Evolutionary conservation across 1,284 basidiomycete genomes (phyloP).

Genomic region (Naganishia sp.): DNA sequence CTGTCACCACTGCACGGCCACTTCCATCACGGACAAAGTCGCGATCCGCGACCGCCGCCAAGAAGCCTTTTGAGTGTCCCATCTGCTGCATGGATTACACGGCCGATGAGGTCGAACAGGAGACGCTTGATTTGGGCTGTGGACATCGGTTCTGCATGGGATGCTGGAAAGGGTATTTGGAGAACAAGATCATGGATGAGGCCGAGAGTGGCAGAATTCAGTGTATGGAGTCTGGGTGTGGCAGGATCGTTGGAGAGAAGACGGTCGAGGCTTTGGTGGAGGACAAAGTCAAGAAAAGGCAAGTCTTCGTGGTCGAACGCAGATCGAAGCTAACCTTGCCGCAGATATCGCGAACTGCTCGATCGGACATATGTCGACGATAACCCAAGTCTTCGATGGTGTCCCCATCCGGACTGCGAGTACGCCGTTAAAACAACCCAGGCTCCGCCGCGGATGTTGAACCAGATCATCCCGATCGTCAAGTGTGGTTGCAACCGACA

Average conservation of each 20-base stretch:
- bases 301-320: constrained; percentile 30
- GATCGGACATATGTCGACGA: constrained; percentile 89
- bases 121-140: constrained; percentile 68
- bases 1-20: constrained; percentile 40
- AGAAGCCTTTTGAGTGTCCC: constrained; percentile 73
- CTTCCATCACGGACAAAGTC: constrained; percentile 43
- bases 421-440: constrained; percentile 88
- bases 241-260: constrained; percentile 65
- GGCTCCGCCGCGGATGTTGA: constrained; percentile 70
- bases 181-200: constrained; percentile 84
- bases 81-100: constrained; percentile 81
- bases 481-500: constrained; percentile 70
- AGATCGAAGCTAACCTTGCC: neutral
- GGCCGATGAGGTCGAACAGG: constrained; percentile 59
- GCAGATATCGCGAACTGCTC: constrained; percentile 79
- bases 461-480: constrained; percentile 84
- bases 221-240: constrained; percentile 92
- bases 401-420: constrained; percentile 70
- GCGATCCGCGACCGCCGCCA: constrained; percentile 57
- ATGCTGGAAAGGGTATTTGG: constrained; percentile 85
- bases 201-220: constrained; percentile 78
- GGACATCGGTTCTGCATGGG: constrained; percentile 78
- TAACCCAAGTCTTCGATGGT: constrained; percentile 83
- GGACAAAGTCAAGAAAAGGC: constrained; percentile 54
- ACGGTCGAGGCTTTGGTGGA: constrained; percentile 57